Evolutionary conservation across 129 eudicot species (phyloP).

Genomic region (Centella asiatica): DNA sequence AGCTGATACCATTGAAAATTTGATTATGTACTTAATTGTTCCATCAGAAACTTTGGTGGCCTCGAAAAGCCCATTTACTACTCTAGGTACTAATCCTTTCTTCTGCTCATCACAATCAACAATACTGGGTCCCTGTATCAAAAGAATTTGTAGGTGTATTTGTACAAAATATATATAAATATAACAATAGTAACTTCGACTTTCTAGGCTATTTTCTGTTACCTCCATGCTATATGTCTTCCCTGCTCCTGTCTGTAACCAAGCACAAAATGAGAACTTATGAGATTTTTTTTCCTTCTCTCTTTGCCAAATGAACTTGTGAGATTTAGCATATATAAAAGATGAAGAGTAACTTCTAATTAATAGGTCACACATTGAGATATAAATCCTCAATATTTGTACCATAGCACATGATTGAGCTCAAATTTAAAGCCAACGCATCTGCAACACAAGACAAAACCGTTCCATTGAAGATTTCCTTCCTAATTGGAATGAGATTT

Average conservation of each 20-base stretch:
- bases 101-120: conserved; percentile 38
- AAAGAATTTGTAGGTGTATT: conserved; percentile 12
- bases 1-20: conserved; percentile 64
- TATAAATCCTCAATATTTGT: no score
- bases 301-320: conserved; percentile 14
- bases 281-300: no score
- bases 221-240: conserved; percentile 96
- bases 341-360: no score
- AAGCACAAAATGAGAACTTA: conserved; percentile 19
- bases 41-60: conserved; percentile 37
- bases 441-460: background rate
- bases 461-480: background rate
- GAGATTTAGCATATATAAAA: no score
- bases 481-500: background rate
- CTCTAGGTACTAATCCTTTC: conserved; percentile 80
- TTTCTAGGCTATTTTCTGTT: conserved; percentile 10
- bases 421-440: background rate
- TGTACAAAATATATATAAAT: background rate
- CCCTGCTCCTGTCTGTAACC: conserved; percentile 86
- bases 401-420: background rate
- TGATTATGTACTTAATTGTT: conserved; percentile 39
- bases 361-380: no score
- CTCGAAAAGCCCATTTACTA: conserved; percentile 62
- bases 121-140: conserved; percentile 59
- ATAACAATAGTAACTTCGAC: background rate